phyloP scores from a whole-genome alignment of 495 filamentous ascomycete genomes.

The Neurospora sp. region DNA sequence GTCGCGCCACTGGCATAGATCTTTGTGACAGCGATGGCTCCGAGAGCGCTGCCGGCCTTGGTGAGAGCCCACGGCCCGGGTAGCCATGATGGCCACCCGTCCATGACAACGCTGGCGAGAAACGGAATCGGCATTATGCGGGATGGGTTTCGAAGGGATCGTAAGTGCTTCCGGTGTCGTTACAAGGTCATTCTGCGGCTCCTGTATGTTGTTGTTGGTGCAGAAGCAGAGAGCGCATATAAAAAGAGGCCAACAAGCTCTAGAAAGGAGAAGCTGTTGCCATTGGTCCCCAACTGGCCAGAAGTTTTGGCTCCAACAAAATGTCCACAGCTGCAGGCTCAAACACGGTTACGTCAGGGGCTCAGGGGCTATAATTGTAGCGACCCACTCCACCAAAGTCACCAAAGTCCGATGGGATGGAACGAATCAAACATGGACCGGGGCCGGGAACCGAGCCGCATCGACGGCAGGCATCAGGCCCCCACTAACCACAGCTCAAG shows the following conservation, averaged over 20 bases:
- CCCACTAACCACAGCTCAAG: neutral
- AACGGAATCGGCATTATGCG: constrained; percentile 70
- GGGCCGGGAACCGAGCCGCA: neutral
- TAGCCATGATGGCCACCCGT: constrained; percentile 56
- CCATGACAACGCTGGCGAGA: constrained; percentile 45
- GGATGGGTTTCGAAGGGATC: neutral
- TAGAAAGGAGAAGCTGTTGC: neutral
- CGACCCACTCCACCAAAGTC: neutral
- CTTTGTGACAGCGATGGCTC: constrained; percentile 59
- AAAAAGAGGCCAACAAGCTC: neutral
- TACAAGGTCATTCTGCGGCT: neutral
- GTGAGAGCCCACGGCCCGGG: constrained; percentile 53
- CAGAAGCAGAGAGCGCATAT: neutral
- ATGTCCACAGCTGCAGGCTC: neutral
- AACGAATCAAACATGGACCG: neutral
- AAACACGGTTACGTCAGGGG: neutral
- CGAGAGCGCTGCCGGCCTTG: constrained; percentile 48
- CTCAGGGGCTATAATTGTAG: neutral
- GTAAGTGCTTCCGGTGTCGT: neutral
- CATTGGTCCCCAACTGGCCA: neutral
- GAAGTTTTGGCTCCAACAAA: neutral
- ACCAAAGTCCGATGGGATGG: neutral
- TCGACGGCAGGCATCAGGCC: neutral
- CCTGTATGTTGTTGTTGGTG: neutral
- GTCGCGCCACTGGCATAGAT: constrained; percentile 64